A percentile compares a stretch with the other conserved stretches of the same genome.
These are phyloP conservation scores for Ogataea chonburiensis DNA, from an alignment of 805 yeast species.

Conservation along the genomic window DNA sequence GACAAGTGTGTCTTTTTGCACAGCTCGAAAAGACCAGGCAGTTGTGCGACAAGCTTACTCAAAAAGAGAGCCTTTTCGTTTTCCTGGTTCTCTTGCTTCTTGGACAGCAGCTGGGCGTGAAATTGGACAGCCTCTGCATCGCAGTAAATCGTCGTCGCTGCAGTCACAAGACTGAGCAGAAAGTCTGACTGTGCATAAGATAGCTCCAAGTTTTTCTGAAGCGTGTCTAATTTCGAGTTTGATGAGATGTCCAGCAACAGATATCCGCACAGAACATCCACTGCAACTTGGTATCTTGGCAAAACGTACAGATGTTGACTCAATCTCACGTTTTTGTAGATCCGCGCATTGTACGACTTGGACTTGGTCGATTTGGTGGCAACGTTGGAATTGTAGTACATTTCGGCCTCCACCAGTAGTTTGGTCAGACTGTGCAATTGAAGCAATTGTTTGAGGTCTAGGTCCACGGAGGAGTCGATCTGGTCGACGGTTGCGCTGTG, in stretches of 20 bases:
- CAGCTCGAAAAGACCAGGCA: constrained; percentile 23
- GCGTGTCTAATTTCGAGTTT: constrained; percentile 26
- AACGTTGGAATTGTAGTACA: constrained; percentile 24
- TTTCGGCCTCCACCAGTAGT: constrained; percentile 32
- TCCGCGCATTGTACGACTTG: constrained; percentile 16
- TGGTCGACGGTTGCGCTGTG: constrained; percentile 34
- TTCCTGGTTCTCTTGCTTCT: constrained; percentile 15
- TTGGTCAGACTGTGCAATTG: constrained; percentile 30
- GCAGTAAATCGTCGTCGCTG: constrained; percentile 35
- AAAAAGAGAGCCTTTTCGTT: constrained; percentile 18
- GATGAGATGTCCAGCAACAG: constrained; percentile 45
- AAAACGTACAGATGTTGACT: constrained; percentile 37
- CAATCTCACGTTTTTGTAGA: constrained; percentile 22
- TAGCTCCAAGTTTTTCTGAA: constrained; percentile 31
- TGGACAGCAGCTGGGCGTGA: constrained; percentile 21
- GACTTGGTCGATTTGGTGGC: constrained; percentile 10
- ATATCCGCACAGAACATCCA: constrained; percentile 43
- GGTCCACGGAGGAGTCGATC: constrained; percentile 17
- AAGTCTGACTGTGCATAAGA: constrained; percentile 30
- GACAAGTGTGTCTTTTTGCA: constrained; percentile 14
- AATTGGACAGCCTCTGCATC: constrained; percentile 25
- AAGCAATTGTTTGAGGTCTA: constrained; percentile 32
- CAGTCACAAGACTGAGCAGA: constrained; percentile 42
- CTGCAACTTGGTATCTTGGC: constrained; percentile 34
- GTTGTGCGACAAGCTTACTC: constrained; percentile 18